These are phyloP conservation scores for Polychaeton citri DNA, from an alignment of 2,329 filamentous ascomycete species.

Conservation along the genomic window DNA sequence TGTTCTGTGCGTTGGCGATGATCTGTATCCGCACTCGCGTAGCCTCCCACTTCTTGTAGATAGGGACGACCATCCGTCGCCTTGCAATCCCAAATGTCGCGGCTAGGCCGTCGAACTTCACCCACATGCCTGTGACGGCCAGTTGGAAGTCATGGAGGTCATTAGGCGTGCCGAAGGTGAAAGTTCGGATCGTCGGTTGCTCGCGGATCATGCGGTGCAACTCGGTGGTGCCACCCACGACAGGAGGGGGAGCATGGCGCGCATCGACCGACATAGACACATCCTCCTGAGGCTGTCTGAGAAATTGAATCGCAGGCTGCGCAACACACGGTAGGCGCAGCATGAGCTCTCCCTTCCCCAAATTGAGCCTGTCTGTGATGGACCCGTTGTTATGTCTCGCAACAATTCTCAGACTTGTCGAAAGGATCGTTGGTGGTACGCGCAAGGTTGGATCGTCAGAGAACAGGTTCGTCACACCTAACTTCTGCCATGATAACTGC, in stretches of 20 bases:
- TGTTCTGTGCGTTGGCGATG: slow-evolving; percentile 51
- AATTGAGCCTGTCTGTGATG: slow-evolving; percentile 71
- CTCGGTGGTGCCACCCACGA: slow-evolving; percentile 50
- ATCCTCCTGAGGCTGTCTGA: slow-evolving; percentile 63
- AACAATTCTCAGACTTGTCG: slow-evolving; percentile 62
- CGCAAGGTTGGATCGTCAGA: slow-evolving; percentile 42
- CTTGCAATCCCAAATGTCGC: slow-evolving; percentile 68
- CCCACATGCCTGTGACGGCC: slow-evolving; percentile 66
- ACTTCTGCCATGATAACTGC: slow-evolving; percentile 48
- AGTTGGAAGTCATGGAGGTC: slow-evolving; percentile 67
- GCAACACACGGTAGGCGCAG: slow-evolving; percentile 27
- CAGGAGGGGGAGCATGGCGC: slow-evolving; percentile 18
- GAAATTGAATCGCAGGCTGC: slow-evolving; percentile 49
- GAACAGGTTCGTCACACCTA: slow-evolving; percentile 60
- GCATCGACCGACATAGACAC: slow-evolving; percentile 57
- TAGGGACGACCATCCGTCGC: slow-evolving; percentile 64
- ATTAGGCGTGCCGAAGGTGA: slow-evolving; percentile 31
- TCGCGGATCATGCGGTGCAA: slow-evolving; percentile 43
- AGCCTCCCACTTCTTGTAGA: slow-evolving; percentile 90
- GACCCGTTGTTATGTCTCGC: slow-evolving; percentile 61
- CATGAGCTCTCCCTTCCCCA: slow-evolving; percentile 41
- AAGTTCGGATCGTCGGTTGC: slow-evolving; percentile 56
- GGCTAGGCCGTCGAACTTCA: slow-evolving; percentile 44
- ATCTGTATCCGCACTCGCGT: slow-evolving; percentile 68
- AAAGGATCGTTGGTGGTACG: slow-evolving; percentile 54